These are phyloP conservation scores for Neodidymelliopsis sp. DNA, from an alignment of 2,329 filamentous ascomycete genomes.

Conservation along the genomic window DNA sequence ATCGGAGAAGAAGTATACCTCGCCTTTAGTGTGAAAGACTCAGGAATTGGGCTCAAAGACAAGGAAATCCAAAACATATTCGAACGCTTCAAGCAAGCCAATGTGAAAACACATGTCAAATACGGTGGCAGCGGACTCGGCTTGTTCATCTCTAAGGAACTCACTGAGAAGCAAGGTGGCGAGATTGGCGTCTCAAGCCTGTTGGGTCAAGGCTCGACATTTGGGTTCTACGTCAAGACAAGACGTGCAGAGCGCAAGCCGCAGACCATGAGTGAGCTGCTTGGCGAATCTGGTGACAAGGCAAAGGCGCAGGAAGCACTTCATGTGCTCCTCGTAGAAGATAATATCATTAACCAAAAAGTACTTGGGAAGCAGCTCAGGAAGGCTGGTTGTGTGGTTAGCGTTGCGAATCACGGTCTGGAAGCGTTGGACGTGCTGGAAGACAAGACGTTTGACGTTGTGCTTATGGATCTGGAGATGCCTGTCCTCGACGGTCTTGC, in stretches of 20 bases:
- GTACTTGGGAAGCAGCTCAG: slow-evolving; percentile 47
- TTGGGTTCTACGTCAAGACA: slow-evolving; percentile 55
- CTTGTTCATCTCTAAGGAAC: slow-evolving; percentile 55
- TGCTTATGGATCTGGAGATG: slow-evolving; percentile 63
- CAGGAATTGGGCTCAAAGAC: slow-evolving; percentile 50
- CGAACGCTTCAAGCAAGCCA: slow-evolving; percentile 47
- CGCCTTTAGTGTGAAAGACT: slow-evolving; percentile 49
- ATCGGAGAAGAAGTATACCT: slow-evolving; percentile 50
- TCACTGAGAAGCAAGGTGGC: slow-evolving; percentile 55
- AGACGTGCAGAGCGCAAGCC: slow-evolving; percentile 29
- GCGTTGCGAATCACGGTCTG: slow-evolving; percentile 48
- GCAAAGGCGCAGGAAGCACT: slow-evolving; percentile 17
- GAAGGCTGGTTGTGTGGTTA: slow-evolving; percentile 42
- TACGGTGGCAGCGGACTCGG: slow-evolving; percentile 57
- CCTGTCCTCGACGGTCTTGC: slow-evolving; percentile 58
- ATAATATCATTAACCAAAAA: slow-evolving; percentile 51
- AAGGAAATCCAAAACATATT: slow-evolving; percentile 51
- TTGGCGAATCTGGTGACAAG: slow-evolving; percentile 7
- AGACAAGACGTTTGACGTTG: slow-evolving; percentile 37
- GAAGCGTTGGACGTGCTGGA: slow-evolving; percentile 47
- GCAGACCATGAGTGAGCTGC: slow-evolving; percentile 14
- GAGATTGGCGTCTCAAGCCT: slow-evolving; percentile 55
- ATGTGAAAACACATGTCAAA: slow-evolving; percentile 47
- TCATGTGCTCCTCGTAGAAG: slow-evolving; percentile 47
- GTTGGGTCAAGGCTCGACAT: slow-evolving; percentile 50